Percentiles rank a stretch among this genome's conserved stretches.
Conservation (phyloP, 2,329 filamentous ascomycete genomes). For the Exophiala oligosperma region DNA sequence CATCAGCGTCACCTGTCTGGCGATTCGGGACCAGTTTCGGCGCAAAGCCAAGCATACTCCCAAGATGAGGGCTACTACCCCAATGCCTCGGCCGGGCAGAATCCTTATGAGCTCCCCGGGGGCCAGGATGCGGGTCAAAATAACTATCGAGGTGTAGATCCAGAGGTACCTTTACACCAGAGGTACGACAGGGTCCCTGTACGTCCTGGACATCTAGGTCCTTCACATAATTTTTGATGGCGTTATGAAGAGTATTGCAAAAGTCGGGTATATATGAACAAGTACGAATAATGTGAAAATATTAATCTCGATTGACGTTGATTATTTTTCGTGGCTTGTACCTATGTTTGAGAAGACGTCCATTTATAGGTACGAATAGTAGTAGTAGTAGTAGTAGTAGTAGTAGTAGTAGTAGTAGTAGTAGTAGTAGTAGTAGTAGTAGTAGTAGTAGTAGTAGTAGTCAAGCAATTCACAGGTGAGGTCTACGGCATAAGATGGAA, state of each 20-base stretch:
- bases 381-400: no score
- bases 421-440: no score
- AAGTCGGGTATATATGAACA: no score
- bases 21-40: background rate
- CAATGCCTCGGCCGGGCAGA: slow-evolving; percentile 10
- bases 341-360: no score
- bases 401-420: no score
- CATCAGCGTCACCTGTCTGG: slow-evolving; percentile 10
- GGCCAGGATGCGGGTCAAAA: slow-evolving; percentile 7
- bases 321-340: no score
- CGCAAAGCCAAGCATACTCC: background rate
- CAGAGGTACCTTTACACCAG: slow-evolving; percentile 22
- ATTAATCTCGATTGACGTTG: no score
- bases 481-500: no score
- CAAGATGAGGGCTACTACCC: slow-evolving; percentile 10
- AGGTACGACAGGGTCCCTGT: slow-evolving; percentile 17
- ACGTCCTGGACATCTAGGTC: slow-evolving; percentile 17
- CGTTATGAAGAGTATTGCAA: background rate
- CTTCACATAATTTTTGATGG: slow-evolving; percentile 23
- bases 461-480: no score
- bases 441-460: no score
- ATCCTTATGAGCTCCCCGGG: slow-evolving; percentile 19
- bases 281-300: no score
- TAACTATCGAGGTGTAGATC: slow-evolving; percentile 18
- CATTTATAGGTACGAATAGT: no score